Evolutionary conservation across 2,329 filamentous ascomycete genomes (phyloP).

Genomic region (Paraphaeosphaeria minitans): DNA sequence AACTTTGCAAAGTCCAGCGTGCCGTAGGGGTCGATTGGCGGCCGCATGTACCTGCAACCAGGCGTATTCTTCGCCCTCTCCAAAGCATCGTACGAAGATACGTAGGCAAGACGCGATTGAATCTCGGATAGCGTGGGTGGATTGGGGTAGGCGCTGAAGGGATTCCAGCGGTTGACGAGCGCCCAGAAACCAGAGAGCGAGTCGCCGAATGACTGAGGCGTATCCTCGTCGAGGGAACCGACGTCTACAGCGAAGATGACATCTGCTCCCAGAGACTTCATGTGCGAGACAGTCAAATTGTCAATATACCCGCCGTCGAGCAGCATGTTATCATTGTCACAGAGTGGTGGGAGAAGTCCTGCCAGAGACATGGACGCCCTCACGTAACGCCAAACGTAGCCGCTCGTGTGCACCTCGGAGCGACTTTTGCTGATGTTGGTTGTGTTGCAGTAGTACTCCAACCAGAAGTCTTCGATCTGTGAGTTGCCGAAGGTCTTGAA

Average conservation of each 20-base stretch:
- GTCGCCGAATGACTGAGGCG: conserved; percentile 91
- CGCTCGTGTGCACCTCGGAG: conserved; percentile 90
- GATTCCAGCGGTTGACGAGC: conserved; percentile 94
- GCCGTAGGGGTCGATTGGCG: conserved; percentile 89
- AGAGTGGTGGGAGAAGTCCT: conserved; percentile 88
- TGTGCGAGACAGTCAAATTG: conserved; percentile 94
- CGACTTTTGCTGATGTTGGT: conserved; percentile 97
- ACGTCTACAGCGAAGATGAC: conserved; percentile 97
- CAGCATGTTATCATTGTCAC: conserved; percentile 95
- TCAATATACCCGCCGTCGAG: conserved; percentile 96
- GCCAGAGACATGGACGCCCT: conserved; percentile 96
- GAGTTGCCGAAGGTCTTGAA: conserved; percentile 98
- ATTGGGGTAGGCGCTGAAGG: conserved; percentile 85
- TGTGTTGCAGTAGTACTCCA: conserved; percentile 98
- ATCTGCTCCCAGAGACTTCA: conserved; percentile 92
- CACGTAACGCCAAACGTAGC: conserved; percentile 97
- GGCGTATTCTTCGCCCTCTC: conserved; percentile 90
- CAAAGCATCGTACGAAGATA: conserved; percentile 90
- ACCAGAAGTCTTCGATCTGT: conserved; percentile 98
- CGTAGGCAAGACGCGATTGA: conserved; percentile 91
- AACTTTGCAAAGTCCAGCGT: conserved; percentile 97
- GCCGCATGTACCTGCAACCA: conserved; percentile 95
- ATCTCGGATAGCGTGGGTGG: conserved; percentile 95
- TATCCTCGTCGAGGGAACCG: conserved; percentile 87
- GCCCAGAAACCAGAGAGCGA: conserved; percentile 95